phyloP scores from a whole-genome alignment of 2,329 filamentous ascomycete genomes.

The Myriosclerotinia duriaeana region DNA sequence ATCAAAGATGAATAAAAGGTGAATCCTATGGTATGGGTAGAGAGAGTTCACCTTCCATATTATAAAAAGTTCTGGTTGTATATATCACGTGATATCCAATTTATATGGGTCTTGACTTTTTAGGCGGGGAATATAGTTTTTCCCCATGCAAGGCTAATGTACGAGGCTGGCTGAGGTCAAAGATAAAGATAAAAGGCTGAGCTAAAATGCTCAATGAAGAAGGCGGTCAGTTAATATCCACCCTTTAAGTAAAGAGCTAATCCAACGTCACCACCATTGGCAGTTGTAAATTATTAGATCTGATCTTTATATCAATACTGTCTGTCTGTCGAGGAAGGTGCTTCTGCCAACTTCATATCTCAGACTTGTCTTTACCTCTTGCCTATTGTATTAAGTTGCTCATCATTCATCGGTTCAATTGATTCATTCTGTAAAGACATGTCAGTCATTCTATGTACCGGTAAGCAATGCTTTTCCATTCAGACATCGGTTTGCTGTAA shows the following conservation, averaged over 20 bases:
- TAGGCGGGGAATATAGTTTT: not conserved
- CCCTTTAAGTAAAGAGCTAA: not conserved
- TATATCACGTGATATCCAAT: not conserved
- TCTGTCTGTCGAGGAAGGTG: no score
- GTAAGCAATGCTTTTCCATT: slow-evolving; percentile 1
- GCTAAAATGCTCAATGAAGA: not conserved
- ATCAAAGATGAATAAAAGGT: not conserved
- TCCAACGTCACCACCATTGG: not conserved
- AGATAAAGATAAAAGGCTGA: not conserved
- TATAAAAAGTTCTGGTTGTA: not conserved
- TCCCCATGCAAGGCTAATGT: not conserved
- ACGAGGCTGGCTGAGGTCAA: not conserved
- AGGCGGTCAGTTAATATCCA: slow-evolving; percentile 10
- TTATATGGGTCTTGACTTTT: not conserved
- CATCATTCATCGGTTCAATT: not conserved
- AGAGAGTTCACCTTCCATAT: not conserved
- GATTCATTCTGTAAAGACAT: not conserved
- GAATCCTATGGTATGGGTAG: not conserved
- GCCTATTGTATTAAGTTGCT: not conserved
- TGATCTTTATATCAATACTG: not conserved
- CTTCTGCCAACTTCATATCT: no score
- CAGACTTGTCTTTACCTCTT: not conserved
- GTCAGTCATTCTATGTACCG: slow-evolving; percentile 19
- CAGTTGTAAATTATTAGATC: not conserved
- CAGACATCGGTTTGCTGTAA: not conserved